Conservation (phyloP, 371 early-diverging fungal species). For the Actinomortierella wolfii region DNA sequence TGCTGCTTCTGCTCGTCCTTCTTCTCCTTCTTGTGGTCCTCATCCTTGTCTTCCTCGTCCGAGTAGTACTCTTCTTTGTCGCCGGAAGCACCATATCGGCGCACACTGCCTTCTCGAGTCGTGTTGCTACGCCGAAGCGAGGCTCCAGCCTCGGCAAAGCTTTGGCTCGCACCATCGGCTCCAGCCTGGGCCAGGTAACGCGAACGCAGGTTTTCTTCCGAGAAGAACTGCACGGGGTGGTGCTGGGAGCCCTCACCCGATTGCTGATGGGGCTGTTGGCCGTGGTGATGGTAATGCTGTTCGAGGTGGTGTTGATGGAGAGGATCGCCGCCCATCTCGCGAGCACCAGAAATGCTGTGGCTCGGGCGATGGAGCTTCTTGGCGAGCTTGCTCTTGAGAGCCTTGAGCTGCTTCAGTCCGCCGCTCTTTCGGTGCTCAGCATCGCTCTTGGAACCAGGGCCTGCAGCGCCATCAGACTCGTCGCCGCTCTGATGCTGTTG, state of each 20-base stretch:
- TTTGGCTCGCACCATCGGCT: constrained; percentile 17
- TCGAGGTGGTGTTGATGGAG: too few relatives aligned
- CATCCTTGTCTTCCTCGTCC: constrained; percentile 13
- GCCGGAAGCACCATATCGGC: constrained; percentile 4
- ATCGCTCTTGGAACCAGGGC: constrained; percentile 41
- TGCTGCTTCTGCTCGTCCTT: neutral
- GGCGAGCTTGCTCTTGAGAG: constrained; percentile 43
- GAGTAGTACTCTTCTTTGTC: constrained; percentile 38
- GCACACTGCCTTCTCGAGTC: constrained; percentile 18
- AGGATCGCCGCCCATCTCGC: too few relatives aligned
- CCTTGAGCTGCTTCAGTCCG: constrained; percentile 42
- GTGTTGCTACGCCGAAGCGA: constrained; percentile 45
- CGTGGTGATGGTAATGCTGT: constrained; percentile 8
- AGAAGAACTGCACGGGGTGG: constrained; percentile 42
- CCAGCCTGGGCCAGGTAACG: constrained; percentile 34
- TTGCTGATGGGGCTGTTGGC: constrained; percentile 4
- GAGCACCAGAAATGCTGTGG: neutral
- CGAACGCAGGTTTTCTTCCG: constrained; percentile 42
- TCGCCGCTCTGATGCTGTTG: constrained; percentile 18
- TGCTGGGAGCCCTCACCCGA: constrained; percentile 11
- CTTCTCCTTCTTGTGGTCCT: neutral
- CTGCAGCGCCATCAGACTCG: constrained; percentile 42
- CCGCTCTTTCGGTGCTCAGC: constrained; percentile 31
- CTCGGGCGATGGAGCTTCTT: constrained; percentile 41
- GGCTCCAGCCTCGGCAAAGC: constrained; percentile 33